Evolutionary conservation across 2,329 filamentous ascomycete species (phyloP).

Genomic region (Xylariaceae sp.): DNA sequence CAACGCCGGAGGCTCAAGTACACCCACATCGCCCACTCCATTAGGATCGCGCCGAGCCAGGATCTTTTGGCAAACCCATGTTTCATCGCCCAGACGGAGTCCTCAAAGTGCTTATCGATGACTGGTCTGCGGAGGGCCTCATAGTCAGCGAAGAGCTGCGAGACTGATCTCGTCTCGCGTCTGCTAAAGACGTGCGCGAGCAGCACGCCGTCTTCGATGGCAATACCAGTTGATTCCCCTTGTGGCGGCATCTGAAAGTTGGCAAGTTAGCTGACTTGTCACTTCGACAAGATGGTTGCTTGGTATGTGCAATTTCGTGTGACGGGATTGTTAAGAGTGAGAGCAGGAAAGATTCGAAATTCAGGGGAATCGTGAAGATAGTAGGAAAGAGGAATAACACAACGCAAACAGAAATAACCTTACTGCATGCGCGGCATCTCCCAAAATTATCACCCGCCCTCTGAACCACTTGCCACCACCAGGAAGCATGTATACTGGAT

Average conservation of each 20-base stretch:
- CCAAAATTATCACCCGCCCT: neutral
- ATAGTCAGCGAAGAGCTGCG: neutral
- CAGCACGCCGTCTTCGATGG: conserved; percentile 1
- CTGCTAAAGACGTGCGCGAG: neutral
- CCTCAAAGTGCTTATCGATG: neutral
- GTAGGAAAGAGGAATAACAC: neutral
- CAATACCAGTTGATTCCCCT: neutral
- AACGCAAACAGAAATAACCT: no score
- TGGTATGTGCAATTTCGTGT: neutral
- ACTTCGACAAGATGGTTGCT: no score
- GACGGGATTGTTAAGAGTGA: neutral
- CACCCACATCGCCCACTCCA: neutral
- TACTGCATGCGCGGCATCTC: conserved; percentile 1
- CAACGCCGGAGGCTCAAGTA: neutral
- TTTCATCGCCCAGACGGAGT: neutral
- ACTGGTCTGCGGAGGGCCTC: neutral
- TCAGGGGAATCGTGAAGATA: neutral
- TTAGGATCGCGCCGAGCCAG: neutral
- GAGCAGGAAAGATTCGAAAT: neutral
- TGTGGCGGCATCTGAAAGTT: neutral
- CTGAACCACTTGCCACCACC: neutral
- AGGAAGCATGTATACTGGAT: neutral
- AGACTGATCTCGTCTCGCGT: neutral
- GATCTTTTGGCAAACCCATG: neutral
- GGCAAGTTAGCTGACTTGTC: neutral